Conservation (phyloP, 306 rosid genomes). For the Trichosanthes truncata region DNA sequence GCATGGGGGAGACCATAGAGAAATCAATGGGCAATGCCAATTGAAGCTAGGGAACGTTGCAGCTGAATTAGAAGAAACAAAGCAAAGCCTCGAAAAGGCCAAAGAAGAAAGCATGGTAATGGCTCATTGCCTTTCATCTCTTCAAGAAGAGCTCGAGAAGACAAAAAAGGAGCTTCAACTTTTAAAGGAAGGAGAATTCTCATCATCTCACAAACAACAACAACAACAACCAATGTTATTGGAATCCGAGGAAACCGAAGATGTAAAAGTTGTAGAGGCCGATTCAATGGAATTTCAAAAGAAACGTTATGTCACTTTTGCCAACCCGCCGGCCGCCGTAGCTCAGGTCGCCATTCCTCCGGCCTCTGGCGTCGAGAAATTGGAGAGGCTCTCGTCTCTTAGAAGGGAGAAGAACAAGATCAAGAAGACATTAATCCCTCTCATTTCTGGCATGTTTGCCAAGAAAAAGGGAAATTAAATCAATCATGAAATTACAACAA, state of each 20-base stretch:
- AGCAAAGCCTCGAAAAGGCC: constrained; percentile 55
- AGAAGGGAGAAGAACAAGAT: constrained; percentile 19
- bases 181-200: constrained; percentile 27
- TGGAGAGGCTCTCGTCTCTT: constrained; percentile 80
- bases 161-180: constrained; percentile 61
- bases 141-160: constrained; percentile 64
- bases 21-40: constrained; percentile 14
- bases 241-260: constrained; percentile 15
- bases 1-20: constrained; percentile 28
- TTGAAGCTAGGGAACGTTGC: constrained; percentile 43
- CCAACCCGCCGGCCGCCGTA: constrained; percentile 19
- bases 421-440: constrained; percentile 55
- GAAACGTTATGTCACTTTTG: constrained; percentile 77
- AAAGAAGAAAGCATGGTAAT: constrained; percentile 70
- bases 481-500: not conserved
- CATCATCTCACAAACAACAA: not conserved
- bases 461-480: constrained; percentile 40
- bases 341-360: constrained; percentile 26
- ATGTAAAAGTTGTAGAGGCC: not conserved
- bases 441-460: constrained; percentile 56
- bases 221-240: constrained; percentile 16
- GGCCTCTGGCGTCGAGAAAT: constrained; percentile 26
- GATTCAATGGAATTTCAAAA: constrained; percentile 55
- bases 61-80: constrained; percentile 75
- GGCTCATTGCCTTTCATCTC: constrained; percentile 70